Base-by-base conservation (phyloP, 805 yeast species). In the Nakazawaea wyomingensis region DNA sequence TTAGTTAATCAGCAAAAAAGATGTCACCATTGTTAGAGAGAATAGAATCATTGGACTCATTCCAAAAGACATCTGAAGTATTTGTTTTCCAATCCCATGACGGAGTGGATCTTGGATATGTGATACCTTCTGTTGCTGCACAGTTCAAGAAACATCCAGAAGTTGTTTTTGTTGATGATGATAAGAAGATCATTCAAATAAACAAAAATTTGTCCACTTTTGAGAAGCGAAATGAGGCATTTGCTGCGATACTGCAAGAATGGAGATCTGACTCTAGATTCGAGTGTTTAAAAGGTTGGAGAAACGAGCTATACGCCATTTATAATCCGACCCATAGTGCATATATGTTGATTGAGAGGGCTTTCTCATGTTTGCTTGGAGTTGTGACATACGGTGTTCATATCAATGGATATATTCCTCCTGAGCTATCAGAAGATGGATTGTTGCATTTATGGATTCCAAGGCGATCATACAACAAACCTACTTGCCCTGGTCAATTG, bases 351-450 rank as follows among this genome's bases (percentile, higher is more conserved):
- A 61, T 88, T 4, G 99, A 93, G 59, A 69, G 99, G 33, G 82
- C 96, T 0, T 77, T 87, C 45, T 77, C 95, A 11, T 84, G 86
- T 1, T 61, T 88, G 11, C 56, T 91, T 33, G 99, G 99, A 0
- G 83, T 93, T 9, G 80, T 85, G 1, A 87, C 95, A 47, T 89
- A 88, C 59, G 99, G 99, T 1, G 82, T 82, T 4, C 98, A 93
- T 59, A 69, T 90, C 21, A 85, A 78, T 51, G 98, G 97, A 1
- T 93, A 78, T 52, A 68, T 83, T 0, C 71, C 77, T 0, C 71
- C 77, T 2, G 49, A 57, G 0, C 44, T 57, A 26, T 54, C 74
- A 4, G 17, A 45, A 3, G 62, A 67, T 31, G 72, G 73, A 1
- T 62, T 66, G 27, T 48, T 74, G 26, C 73, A 76, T 52, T 53